These are phyloP conservation scores for Pyrenophora tritici-repentis DNA, from an alignment of 2,329 filamentous ascomycete species.

Conservation along the genomic window DNA sequence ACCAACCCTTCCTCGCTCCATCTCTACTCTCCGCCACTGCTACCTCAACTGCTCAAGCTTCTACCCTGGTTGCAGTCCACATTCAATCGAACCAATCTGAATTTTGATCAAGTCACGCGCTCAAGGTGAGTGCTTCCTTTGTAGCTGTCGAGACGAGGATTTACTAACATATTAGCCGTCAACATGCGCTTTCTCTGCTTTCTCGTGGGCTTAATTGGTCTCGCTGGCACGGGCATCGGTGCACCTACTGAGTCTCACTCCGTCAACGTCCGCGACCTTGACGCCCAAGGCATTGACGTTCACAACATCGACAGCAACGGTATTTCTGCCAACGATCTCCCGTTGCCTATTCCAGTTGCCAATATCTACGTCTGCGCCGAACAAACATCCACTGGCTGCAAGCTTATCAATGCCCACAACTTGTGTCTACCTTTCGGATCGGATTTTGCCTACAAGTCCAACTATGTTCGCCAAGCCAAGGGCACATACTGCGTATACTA, in stretches of 20 bases:
- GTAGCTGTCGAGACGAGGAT: neutral
- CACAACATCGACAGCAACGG: neutral
- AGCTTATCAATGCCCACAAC: neutral
- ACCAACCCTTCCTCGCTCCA: too few relatives aligned
- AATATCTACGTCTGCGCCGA: neutral
- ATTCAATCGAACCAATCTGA: neutral
- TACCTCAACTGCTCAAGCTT: too few relatives aligned
- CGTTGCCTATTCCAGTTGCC: neutral
- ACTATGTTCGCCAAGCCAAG: neutral
- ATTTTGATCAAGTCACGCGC: neutral
- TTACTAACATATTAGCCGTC: neutral
- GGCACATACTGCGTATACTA: constrained; percentile 1
- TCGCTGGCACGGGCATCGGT: neutral
- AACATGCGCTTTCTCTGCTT: neutral
- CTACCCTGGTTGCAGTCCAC: too few relatives aligned
- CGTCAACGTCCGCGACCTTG: neutral
- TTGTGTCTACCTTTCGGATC: neutral
- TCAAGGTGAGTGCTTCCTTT: neutral
- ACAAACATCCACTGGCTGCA: neutral
- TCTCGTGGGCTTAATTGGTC: neutral
- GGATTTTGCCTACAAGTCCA: neutral
- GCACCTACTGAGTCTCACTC: neutral
- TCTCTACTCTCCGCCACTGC: too few relatives aligned
- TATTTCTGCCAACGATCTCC: neutral
- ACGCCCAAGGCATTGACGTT: neutral